Evolutionary conservation across 2,329 filamentous ascomycete genomes (phyloP).

Genomic region (Neurospora sp.): DNA sequence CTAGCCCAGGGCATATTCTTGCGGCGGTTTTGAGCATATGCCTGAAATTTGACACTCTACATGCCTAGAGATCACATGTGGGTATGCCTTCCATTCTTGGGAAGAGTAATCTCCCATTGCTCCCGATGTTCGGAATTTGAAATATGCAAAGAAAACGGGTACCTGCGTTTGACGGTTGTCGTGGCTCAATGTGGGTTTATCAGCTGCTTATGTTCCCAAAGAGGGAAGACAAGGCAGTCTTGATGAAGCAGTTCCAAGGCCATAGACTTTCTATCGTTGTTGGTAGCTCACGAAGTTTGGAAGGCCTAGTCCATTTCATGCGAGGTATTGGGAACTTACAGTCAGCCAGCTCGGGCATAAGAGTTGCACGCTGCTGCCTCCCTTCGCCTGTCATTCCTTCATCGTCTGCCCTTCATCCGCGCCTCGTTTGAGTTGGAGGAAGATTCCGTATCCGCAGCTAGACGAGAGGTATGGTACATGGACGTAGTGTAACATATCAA

Average conservation of each 20-base stretch:
- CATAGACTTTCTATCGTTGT: background rate
- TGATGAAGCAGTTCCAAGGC: background rate
- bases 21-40: background rate
- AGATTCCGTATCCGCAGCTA: background rate
- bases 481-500: background rate
- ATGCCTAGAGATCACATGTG: background rate
- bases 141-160: background rate
- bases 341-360: background rate
- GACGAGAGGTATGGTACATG: background rate
- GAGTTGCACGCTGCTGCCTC: background rate
- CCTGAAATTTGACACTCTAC: background rate
- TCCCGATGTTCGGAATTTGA: background rate
- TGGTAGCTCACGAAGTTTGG: background rate
- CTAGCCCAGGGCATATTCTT: background rate
- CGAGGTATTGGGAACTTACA: background rate
- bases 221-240: background rate
- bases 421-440: background rate
- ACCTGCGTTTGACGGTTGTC: background rate
- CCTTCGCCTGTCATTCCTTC: background rate
- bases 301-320: background rate
- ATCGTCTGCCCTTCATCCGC: background rate
- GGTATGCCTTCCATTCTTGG: background rate
- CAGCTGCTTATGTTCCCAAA: background rate
- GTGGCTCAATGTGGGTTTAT: background rate
- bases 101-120: background rate